phyloP scores from a whole-genome alignment of 305 asterid genomes.

The Fraxinus latifolia region DNA sequence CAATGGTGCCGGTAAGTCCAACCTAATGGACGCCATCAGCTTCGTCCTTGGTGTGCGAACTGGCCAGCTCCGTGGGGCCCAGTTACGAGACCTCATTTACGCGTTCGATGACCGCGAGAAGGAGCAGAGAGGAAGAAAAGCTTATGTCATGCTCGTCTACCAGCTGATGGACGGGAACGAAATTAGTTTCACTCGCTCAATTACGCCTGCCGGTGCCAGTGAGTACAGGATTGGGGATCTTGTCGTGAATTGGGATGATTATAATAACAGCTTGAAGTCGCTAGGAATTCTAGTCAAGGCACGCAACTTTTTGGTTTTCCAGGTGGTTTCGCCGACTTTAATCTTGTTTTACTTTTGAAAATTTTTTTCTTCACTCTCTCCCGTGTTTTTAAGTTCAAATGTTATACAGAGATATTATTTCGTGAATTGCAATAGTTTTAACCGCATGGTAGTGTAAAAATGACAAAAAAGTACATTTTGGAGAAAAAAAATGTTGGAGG shows the following conservation, averaged over 20 bases:
- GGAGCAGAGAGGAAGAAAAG: conserved; percentile 81
- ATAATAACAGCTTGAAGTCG: conserved; percentile 63
- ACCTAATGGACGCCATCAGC: conserved; percentile 97
- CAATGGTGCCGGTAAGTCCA: conserved; percentile 93
- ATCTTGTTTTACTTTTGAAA: background rate
- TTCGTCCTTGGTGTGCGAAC: conserved; percentile 97
- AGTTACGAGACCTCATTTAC: conserved; percentile 77
- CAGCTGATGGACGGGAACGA: conserved; percentile 65
- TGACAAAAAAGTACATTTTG: background rate
- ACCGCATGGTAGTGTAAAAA: background rate
- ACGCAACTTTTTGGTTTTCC: conserved; percentile 94
- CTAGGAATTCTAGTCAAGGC: conserved; percentile 92
- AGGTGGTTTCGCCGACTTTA: conserved; percentile 41
- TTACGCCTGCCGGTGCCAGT: conserved; percentile 73
- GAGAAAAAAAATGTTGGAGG: conserved; percentile 12
- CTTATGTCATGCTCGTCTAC: conserved; percentile 75
- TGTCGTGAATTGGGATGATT: conserved; percentile 74
- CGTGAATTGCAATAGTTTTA: background rate
- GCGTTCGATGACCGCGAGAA: conserved; percentile 86
- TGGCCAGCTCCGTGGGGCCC: conserved; percentile 93
- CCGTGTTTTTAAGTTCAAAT: background rate
- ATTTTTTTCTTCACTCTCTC: background rate
- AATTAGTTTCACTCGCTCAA: conserved; percentile 70
- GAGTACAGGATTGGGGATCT: conserved; percentile 75
- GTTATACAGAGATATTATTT: background rate